Evolutionary conservation across 441 rosid species (phyloP).

Genomic region (Erysimum cheiri): DNA sequence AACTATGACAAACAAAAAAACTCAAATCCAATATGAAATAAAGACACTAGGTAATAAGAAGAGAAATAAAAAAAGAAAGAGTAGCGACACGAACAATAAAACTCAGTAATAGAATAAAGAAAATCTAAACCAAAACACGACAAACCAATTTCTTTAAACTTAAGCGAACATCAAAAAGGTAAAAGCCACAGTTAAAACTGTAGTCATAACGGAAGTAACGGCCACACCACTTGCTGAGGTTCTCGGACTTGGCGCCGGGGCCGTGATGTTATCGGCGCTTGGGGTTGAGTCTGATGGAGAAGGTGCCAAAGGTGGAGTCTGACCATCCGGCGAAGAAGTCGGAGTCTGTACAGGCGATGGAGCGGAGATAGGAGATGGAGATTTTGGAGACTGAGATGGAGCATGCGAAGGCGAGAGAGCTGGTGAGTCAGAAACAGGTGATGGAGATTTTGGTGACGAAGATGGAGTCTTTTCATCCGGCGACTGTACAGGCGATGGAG

Average conservation of each 20-base stretch:
- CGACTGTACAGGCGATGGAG: too few species aligned
- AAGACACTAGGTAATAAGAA: not conserved
- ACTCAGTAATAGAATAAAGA: constrained; percentile 13
- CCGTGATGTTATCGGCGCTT: not conserved
- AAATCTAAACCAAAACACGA: not conserved
- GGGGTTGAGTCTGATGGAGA: constrained; percentile 26
- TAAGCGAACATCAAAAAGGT: constrained; percentile 26
- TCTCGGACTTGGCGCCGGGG: constrained; percentile 32
- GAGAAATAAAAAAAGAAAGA: not conserved
- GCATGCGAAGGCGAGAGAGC: constrained; percentile 7
- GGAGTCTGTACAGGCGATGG: constrained; percentile 33
- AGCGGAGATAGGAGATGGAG: not conserved
- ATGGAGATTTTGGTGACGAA: constrained; percentile 14
- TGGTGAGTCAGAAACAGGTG: constrained; percentile 24
- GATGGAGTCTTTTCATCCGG: constrained; percentile 5
- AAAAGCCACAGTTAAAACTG: constrained; percentile 9
- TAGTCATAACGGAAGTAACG: constrained; percentile 32
- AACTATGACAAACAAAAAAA: constrained; percentile 8
- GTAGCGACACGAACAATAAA: not conserved
- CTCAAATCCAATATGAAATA: not conserved
- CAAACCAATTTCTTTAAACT: not conserved
- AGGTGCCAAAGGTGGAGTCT: constrained; percentile 7
- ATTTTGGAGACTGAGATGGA: constrained; percentile 7
- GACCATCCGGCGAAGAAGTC: not conserved
- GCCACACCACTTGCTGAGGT: constrained; percentile 32